Conservation (phyloP, 805 yeast species). For the Yamadazyma phyllophila region DNA sequence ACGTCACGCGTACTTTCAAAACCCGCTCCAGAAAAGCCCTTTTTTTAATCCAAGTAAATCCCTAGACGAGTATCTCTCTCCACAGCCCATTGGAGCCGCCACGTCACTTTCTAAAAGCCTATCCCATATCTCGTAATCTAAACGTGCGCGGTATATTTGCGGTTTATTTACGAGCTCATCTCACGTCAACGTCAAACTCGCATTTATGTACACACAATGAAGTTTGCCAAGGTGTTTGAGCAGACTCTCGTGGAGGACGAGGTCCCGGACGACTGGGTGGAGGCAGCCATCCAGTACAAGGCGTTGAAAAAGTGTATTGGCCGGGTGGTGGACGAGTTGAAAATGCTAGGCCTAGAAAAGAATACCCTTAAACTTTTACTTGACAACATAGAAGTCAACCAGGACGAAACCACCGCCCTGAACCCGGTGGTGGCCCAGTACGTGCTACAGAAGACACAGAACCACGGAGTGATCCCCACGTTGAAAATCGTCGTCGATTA, state of each 20-base stretch:
- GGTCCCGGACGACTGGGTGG: slow-evolving; percentile 67
- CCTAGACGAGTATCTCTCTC: neutral
- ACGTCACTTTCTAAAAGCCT: neutral
- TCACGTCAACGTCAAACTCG: slow-evolving; percentile 1
- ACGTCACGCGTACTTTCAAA: no score
- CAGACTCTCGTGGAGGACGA: slow-evolving; percentile 58
- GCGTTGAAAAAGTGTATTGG: slow-evolving; percentile 65
- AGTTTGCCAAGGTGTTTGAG: slow-evolving; percentile 72
- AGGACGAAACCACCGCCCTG: slow-evolving; percentile 29
- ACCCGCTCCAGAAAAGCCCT: no score
- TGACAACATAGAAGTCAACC: slow-evolving; percentile 32
- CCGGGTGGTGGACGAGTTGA: slow-evolving; percentile 62
- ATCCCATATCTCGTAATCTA: neutral
- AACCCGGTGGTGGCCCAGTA: slow-evolving; percentile 45
- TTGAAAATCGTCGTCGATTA: slow-evolving; percentile 38
- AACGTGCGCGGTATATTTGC: neutral
- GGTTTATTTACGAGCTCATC: slow-evolving; percentile 5
- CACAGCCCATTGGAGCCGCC: neutral
- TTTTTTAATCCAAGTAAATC: no score
- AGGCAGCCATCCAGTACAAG: slow-evolving; percentile 69
- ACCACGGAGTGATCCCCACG: slow-evolving; percentile 32
- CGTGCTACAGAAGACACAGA: slow-evolving; percentile 29
- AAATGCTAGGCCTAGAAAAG: slow-evolving; percentile 53
- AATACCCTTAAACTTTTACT: slow-evolving; percentile 39
- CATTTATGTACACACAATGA: slow-evolving; percentile 42